Evolutionary conservation across 345 rosid genomes (phyloP).

Genomic region (Eucalyptus melliodora): DNA sequence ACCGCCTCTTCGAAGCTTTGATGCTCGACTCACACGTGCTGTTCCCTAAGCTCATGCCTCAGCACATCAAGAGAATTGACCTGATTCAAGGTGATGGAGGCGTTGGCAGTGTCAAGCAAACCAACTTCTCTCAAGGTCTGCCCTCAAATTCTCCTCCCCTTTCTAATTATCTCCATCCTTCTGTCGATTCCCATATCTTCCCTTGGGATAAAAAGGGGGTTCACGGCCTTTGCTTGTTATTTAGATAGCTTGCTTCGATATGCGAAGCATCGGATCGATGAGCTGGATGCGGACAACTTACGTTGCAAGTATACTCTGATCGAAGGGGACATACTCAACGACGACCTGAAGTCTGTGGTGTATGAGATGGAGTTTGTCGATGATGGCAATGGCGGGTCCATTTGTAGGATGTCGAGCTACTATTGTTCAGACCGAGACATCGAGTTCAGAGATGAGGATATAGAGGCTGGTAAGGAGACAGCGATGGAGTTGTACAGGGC

Average conservation of each 20-base stretch:
- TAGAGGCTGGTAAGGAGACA: not conserved
- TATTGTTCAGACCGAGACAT: not conserved
- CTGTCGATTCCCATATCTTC: not conserved
- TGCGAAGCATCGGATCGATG: not conserved
- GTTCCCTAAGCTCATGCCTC: conserved; percentile 1
- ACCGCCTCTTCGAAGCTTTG: conserved; percentile 4
- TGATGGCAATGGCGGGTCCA: not conserved
- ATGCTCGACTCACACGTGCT: not conserved
- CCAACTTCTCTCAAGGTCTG: not conserved
- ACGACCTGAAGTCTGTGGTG: not conserved
- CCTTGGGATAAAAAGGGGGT: not conserved
- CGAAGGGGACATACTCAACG: not conserved
- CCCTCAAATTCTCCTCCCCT: not conserved
- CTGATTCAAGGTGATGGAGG: not conserved
- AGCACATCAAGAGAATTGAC: not conserved
- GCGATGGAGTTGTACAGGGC: not conserved
- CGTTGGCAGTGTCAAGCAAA: not conserved
- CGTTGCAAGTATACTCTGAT: not conserved
- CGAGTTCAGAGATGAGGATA: not conserved
- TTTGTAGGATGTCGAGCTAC: not conserved
- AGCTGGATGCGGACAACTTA: not conserved
- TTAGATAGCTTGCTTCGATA: not conserved
- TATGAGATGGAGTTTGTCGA: not conserved
- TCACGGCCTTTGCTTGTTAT: not conserved
- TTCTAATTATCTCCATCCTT: not conserved